Base-by-base conservation (phyloP, 2,329 filamentous ascomycete genomes). In the Aspergillus alliaceus region DNA sequence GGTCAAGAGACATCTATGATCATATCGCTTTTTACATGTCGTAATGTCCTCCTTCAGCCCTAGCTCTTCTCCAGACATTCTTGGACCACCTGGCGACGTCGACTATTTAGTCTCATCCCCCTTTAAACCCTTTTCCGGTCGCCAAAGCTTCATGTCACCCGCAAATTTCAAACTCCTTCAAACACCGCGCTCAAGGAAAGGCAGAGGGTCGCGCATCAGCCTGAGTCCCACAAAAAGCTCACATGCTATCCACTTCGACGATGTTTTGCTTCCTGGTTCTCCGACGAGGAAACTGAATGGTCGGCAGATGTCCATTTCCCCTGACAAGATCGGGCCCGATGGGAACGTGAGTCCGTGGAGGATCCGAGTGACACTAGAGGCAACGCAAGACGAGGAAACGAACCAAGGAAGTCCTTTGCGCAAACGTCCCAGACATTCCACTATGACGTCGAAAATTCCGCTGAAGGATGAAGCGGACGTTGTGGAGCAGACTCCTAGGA, bases 301-400 rank as follows among this genome's bases (percentile, higher is more conserved):
- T 58, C 60, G 63, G 47, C 64, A 69, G 46, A 56, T 65, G 39
- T 70, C 72, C 5, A 52, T 71, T 32, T 77, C 75, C 14, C 75
- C 75, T 12, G 69, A 73, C n/a, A 77, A 76, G 46, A 56, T 66
- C 2, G 68, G 69, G 42, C 63, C 68, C 11, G 75, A 75, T 8
- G 73, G 71, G 7, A 77, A 77, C 65, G 64, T 75, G 14, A 80
- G 77, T 61, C 78, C 78, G 27, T 80, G 78, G 78, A 75, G 77
- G 54, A 79, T 80, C 56, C 72, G 76, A 44, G 77, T 80, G 24
- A 80, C 78, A 0, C 72, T 80, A 34, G 77, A 80, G 64, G 78
- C 78, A 20, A 77, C 77, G 42, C 76, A 80, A 52, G 76, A 78
- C 35, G 75, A 74, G 31, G 72, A 69, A 34, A 63, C 69, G 37